Evolutionary conservation across 2,329 filamentous ascomycete genomes (phyloP).

Genomic region (Cladosporium cucumerinum): DNA sequence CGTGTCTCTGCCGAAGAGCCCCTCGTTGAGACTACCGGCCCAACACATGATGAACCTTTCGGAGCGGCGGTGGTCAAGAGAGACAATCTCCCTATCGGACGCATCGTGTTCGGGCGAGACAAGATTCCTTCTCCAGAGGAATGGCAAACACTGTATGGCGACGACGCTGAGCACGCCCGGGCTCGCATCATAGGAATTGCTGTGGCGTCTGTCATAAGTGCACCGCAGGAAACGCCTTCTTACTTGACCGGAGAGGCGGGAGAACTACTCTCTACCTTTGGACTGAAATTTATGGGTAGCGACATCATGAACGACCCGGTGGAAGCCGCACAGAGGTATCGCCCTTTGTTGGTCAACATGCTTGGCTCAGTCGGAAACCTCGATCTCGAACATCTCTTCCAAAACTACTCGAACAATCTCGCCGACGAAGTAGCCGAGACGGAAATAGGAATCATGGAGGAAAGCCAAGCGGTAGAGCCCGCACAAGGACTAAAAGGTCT

Average conservation of each 20-base stretch:
- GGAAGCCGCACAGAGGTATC: neutral
- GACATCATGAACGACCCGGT: conserved; percentile 1
- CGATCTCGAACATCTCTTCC: conserved; percentile 19
- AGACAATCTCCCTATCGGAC: neutral
- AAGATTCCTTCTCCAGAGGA: conserved; percentile 5
- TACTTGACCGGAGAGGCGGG: neutral
- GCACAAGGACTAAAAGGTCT: conserved; percentile 45
- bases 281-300: neutral
- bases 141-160: conserved; percentile 1
- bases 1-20: neutral
- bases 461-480: conserved; percentile 22
- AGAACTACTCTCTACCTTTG: neutral
- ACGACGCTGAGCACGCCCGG: neutral
- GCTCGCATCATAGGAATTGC: neutral
- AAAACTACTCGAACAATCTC: conserved; percentile 19
- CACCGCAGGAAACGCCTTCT: neutral
- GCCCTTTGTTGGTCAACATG: neutral
- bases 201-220: neutral
- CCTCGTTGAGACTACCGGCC: neutral
- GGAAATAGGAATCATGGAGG: conserved; percentile 22
- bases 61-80: neutral
- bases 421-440: conserved; percentile 26
- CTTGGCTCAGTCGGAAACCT: conserved; percentile 11
- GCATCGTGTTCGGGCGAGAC: conserved; percentile 7
- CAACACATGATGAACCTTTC: conserved; percentile 17